These are phyloP conservation scores for Saccharomycopsis fermentans DNA, from an alignment of 805 yeast genomes.

Conservation along the genomic window DNA sequence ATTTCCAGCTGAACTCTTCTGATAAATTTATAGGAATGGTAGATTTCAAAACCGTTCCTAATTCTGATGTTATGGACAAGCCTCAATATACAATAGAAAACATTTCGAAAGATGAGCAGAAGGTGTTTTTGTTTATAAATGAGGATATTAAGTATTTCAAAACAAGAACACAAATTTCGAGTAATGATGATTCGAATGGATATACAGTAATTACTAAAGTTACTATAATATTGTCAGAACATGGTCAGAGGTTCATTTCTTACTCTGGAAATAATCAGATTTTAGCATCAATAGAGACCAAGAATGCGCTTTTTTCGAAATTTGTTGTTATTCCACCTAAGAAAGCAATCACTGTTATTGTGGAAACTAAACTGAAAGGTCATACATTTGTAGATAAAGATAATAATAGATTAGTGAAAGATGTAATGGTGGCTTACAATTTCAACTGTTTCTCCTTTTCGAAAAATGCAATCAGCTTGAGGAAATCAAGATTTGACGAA, in stretches of 20 bases:
- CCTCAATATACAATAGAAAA: conserved; percentile 39
- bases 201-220: conserved; percentile 3
- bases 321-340: conserved; percentile 25
- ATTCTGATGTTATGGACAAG: conserved; percentile 19
- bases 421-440: not conserved
- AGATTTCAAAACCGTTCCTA: not conserved
- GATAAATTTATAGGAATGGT: not conserved
- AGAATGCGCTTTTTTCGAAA: conserved; percentile 30
- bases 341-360: conserved; percentile 25
- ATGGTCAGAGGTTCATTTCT: conserved; percentile 26
- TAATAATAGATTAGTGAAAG: not conserved
- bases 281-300: conserved; percentile 19
- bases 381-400: not conserved
- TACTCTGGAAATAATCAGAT: conserved; percentile 4
- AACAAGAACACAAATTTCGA: conserved; percentile 3
- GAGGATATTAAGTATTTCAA: conserved; percentile 10
- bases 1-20: conserved; percentile 25
- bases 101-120: conserved; percentile 21
- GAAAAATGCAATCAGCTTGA: conserved; percentile 17
- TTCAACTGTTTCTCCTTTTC: conserved; percentile 3
- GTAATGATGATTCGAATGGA: conserved; percentile 15
- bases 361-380: not conserved
- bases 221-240: conserved; percentile 23
- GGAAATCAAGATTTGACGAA: conserved; percentile 27
- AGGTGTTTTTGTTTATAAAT: conserved; percentile 39